Evolutionary conservation across 352 stramenopile genomes (phyloP), one percentile per base, ranked within the genome.

Genomic region (Globisporangium yorkense): DNA sequence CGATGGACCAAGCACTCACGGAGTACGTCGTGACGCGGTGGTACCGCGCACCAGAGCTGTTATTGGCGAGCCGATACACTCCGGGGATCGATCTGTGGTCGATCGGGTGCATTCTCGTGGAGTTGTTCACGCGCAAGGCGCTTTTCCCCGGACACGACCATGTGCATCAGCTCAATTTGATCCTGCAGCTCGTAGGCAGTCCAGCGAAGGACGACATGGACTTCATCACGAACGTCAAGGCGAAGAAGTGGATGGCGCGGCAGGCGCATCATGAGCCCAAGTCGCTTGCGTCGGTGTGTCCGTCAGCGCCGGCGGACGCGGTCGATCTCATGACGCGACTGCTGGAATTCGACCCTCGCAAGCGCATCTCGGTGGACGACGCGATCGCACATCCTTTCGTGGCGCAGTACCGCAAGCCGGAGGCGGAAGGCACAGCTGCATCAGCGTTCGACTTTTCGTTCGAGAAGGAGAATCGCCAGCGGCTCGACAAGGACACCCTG

Each of bases 51-150:
- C 94, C 94, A 3, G 96, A 98, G 74, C 65, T 98, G 33, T 67
- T 97, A 77, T 72, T 99, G 18, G 93, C 91, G 6, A 96, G 96
- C 68, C 80, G 97, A 41, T 99, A 99, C 71, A 89, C 88, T 31
- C 92, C 96, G 40, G 77, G 88, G 9, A 96, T 99, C 58, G 96
- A 99, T 67, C 68, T 98, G 9, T 99, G 94, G 94, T 91, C 84
- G 57, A 92, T 99, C 7, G 97, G 97, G 5, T 99, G 97, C 71
- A 99, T 99, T 61, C 88, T 99, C 57, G 97, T 92, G 12, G 97
- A 99, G 72, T 91, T 99, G 63, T 96, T 99, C 52, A 87, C 73
- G 1, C 77, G 84, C 31, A 90, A 83, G 58, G 75, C 84, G 37
- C 62, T 94, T 0, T 94, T 94, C 40, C 84, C 84, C 0, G 84